phyloP scores from a whole-genome alignment of 805 yeast species.

The Candida corydali region DNA sequence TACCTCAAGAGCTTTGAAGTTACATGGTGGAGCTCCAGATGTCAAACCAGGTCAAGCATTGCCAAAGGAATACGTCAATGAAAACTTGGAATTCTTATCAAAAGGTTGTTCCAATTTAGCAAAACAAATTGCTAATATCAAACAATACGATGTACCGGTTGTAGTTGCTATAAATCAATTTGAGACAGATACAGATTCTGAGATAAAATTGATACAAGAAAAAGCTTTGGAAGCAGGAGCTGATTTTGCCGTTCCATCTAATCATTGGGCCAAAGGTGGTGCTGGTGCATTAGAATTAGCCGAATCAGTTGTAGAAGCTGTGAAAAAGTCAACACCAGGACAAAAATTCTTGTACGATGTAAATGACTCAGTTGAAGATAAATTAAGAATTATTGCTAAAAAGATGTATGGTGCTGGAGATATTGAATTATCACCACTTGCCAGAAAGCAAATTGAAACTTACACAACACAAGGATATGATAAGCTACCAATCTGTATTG shows the following conservation, averaged over 20 bases:
- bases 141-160: constrained; percentile 82
- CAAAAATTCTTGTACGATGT: constrained; percentile 64
- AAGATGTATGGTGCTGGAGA: constrained; percentile 91
- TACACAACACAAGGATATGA: constrained; percentile 87
- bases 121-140: constrained; percentile 85
- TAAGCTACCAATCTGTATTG: constrained; percentile 90
- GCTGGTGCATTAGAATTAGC: constrained; percentile 84
- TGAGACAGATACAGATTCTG: constrained; percentile 75
- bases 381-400: constrained; percentile 72
- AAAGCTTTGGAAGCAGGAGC: constrained; percentile 93
- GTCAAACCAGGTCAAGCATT: constrained; percentile 90
- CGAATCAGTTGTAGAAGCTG: constrained; percentile 73
- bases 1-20: constrained; percentile 92
- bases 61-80: constrained; percentile 76
- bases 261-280: constrained; percentile 97
- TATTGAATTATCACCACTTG: constrained; percentile 78
- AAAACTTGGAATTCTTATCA: constrained; percentile 72
- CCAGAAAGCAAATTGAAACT: constrained; percentile 73
- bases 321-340: constrained; percentile 32
- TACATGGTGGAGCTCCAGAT: constrained; percentile 96
- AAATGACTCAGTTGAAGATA: constrained; percentile 71
- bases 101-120: constrained; percentile 84
- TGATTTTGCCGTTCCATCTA: constrained; percentile 79
- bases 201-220: constrained; percentile 72
- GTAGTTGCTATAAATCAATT: constrained; percentile 92